phyloP scores from a whole-genome alignment of 768 basidiomycete species.

The Xerocomus potaroensis region DNA sequence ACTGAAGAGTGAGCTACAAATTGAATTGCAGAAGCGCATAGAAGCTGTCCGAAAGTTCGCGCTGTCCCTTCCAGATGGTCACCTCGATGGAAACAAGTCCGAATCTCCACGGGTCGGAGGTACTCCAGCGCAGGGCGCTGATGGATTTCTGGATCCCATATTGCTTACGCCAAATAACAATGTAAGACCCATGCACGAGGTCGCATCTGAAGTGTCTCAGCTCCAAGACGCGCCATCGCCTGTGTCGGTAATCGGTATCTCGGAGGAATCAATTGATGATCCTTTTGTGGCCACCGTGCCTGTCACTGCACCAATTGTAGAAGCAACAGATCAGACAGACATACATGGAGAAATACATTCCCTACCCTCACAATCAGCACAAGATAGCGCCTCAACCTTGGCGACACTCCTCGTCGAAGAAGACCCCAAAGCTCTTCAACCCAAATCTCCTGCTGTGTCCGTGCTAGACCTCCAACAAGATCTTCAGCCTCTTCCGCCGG shows the following conservation, averaged over 20 bases:
- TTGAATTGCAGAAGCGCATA: conserved; percentile 50
- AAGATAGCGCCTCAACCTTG: conserved; percentile 1
- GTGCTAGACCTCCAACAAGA: conserved; percentile 12
- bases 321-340: neutral
- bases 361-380: conserved; percentile 1
- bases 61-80: neutral
- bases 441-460: conserved; percentile 18
- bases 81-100: neutral
- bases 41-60: conserved; percentile 16
- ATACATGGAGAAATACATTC: neutral
- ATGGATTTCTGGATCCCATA: too few species aligned
- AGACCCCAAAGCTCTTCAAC: conserved; percentile 2
- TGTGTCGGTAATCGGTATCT: neutral
- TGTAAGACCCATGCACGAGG: neutral
- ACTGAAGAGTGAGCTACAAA: conserved; percentile 54
- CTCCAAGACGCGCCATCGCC: conserved; percentile 2
- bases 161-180: neutral
- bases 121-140: neutral
- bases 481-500: neutral
- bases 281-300: conserved; percentile 3
- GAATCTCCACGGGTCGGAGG: neutral
- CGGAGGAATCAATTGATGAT: conserved; percentile 9
- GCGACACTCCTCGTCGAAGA: conserved; percentile 12
- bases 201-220: neutral
- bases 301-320: neutral